Evolutionary conservation across 495 filamentous ascomycete genomes (phyloP).

Genomic region (Tetracladium marchalianum): DNA sequence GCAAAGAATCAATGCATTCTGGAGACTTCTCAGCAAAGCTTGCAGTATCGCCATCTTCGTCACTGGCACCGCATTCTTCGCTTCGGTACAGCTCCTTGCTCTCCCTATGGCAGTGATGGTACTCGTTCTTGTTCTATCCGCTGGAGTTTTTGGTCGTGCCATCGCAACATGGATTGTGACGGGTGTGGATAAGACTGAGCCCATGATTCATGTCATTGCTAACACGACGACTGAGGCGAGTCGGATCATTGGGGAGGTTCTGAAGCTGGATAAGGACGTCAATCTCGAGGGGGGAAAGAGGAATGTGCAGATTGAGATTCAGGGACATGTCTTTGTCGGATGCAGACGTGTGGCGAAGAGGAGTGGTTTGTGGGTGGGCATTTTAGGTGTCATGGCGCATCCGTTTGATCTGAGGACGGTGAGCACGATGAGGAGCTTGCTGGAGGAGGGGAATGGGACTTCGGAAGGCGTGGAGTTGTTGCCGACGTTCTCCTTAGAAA

Average conservation of each 20-base stretch:
- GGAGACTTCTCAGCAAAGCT: constrained; percentile 1
- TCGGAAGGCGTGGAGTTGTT: too few relatives aligned
- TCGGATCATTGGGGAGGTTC: too few relatives aligned
- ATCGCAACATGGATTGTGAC: constrained; percentile 2
- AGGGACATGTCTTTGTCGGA: neutral
- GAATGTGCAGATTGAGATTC: neutral
- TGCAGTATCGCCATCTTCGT: constrained; percentile 8
- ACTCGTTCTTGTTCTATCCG: neutral
- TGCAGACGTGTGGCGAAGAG: neutral
- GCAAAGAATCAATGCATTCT: neutral
- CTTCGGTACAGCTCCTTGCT: constrained; percentile 4
- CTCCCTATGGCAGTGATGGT: constrained; percentile 6
- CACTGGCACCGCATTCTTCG: constrained; percentile 11
- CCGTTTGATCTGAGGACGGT: constrained; percentile 1
- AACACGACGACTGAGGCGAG: too few relatives aligned
- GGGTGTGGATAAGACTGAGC: constrained; percentile 1
- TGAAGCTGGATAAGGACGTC: too few relatives aligned
- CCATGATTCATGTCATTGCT: constrained; percentile 6
- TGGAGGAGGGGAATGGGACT: too few relatives aligned
- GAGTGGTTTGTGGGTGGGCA: neutral
- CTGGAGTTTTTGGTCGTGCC: neutral
- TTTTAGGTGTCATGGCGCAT: neutral
- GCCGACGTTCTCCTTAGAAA: too few relatives aligned
- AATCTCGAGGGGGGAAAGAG: too few relatives aligned
- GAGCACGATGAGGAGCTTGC: too few relatives aligned